Base-by-base conservation (phyloP, 2,329 filamentous ascomycete genomes). In the Colletotrichum magnum region DNA sequence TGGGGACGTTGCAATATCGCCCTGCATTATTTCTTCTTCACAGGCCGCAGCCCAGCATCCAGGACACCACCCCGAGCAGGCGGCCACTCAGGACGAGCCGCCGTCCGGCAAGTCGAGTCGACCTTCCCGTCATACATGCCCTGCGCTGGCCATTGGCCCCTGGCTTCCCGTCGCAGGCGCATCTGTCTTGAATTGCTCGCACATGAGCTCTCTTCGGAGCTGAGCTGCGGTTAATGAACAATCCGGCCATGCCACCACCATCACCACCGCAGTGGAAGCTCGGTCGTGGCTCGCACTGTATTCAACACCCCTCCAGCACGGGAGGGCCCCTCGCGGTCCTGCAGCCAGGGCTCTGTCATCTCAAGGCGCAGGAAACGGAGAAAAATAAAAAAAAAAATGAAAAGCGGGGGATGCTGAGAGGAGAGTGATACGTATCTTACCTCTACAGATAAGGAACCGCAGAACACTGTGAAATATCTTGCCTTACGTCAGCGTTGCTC, bases 261-360 rank as follows among this genome's bases (percentile, higher is more conserved):
- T 36, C 32, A 36, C 32, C 32, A 36, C 32, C 32, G 9, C 32
- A 36, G 32, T 10, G 32, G 32, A 6, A 36, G 9, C 41, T 48
- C 45, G 16, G 45, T 48, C 9, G 15, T 18, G 15, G 0, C 6
- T 48, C 59, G 39, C 50, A 53, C 48, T 62, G 52, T 54, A 12
- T 26, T 52, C 16, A 26, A n/a, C 36, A 15, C 28, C 12, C 28
- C 21, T 28, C 7, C 10, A 16, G 28, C 52, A n/a, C 28, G 52
- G 32, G 32, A 53, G 13, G n/a, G 54, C 32, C 36, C 53, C 62
- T 52, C 47, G 9, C 47, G 47, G 51, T 63, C 58, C 58, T 51
- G 32, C 18, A 24, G 53, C 39, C 53, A 54, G 47, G 39, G 61
- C 47, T 68, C 65, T 54, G 54, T 59, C 48, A 56, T 65, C 61